Base-by-base conservation (phyloP, 2,329 filamentous ascomycete species). In the Nemania abortiva region DNA sequence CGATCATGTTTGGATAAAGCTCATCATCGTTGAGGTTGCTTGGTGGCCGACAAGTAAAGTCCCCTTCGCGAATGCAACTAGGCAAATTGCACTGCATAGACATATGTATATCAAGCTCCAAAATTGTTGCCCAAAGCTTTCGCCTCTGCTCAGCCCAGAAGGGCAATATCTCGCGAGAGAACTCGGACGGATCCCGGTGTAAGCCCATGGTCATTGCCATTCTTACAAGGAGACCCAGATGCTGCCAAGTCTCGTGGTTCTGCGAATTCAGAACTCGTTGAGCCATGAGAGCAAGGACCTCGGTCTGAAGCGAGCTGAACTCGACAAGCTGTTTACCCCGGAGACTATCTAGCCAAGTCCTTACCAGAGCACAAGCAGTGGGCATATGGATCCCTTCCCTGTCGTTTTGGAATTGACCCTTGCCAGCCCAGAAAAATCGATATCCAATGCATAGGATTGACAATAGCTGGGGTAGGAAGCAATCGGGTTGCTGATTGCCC, bases 171-270 rank as follows among this genome's bases (percentile, higher is more conserved):
- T 83, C 82, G 3, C 81, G 79, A 29, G 82, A 80, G 64, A 85
- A 87, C 71, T 89, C 87, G 15, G 84, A 84, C 2, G 87, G 86
- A 62, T 89, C 87, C 3, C 86, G 82, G 72, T 89, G 87, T 55
- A 89, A 79, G 2, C 86, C 87, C 86, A 89, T 88, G 2, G 84
- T 85, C 86, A 88, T 88, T 34, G 86, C 87, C 80, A 87, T 85
- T 18, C 87, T 84, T 5, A 88, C 82, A 50, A 88, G 83, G 61
- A 83, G 82, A 5, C 87, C 87, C n/a, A 88, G 78, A 64, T 87
- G 84, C 15, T 83, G 82, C 87, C 87, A 89, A 0, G 84, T 81
- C 60, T 86, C 84, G 61, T 87, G 84, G 39, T 84, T 81, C 7
- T 83, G 82, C 9, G 81, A 78, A 24, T 81, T 81, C 5, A 86